Percentiles rank a stretch among this genome's conserved stretches.
Conservation (phyloP, 2,329 filamentous ascomycete genomes). For the Bipolaris gigantea region DNA sequence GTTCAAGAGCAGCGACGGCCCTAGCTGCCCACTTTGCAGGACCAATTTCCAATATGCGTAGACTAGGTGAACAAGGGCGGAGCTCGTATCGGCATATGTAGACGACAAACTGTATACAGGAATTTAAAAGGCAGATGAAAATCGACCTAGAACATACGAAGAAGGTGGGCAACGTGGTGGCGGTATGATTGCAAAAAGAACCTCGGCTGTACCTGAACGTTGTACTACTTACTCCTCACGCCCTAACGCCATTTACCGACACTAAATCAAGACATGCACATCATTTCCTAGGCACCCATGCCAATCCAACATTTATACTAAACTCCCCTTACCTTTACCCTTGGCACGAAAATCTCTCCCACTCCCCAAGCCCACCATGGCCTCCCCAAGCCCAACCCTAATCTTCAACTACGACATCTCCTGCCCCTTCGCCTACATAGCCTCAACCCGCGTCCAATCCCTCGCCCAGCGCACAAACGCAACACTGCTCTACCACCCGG, state of each 20-base stretch:
- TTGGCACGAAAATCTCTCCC: neutral
- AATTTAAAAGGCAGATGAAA: no score
- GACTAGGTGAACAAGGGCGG: neutral
- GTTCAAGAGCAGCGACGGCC: slow-evolving; percentile 93
- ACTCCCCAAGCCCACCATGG: slow-evolving; percentile 7
- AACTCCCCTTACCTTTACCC: neutral
- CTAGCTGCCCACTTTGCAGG: slow-evolving; percentile 88
- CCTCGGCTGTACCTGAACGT: slow-evolving; percentile 9
- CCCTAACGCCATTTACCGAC: slow-evolving; percentile 5
- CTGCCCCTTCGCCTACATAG: slow-evolving; percentile 45
- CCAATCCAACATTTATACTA: neutral
- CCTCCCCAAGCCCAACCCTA: slow-evolving; percentile 13
- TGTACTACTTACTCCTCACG: slow-evolving; percentile 3
- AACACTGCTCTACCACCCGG: slow-evolving; percentile 32
- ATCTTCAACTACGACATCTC: slow-evolving; percentile 42
- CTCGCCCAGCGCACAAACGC: slow-evolving; percentile 34
- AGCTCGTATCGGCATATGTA: neutral
- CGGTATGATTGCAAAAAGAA: neutral
- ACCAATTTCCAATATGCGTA: slow-evolving; percentile 74
- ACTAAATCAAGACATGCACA: neutral
- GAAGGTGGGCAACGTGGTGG: neutral
- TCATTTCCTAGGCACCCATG: neutral
- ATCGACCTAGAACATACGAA: neutral
- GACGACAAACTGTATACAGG: neutral
- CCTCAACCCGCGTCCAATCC: slow-evolving; percentile 36